Percentiles rank a stretch among this genome's conserved stretches.
phyloP scores from a whole-genome alignment of 441 rosid species.

The Populus hybrid region DNA sequence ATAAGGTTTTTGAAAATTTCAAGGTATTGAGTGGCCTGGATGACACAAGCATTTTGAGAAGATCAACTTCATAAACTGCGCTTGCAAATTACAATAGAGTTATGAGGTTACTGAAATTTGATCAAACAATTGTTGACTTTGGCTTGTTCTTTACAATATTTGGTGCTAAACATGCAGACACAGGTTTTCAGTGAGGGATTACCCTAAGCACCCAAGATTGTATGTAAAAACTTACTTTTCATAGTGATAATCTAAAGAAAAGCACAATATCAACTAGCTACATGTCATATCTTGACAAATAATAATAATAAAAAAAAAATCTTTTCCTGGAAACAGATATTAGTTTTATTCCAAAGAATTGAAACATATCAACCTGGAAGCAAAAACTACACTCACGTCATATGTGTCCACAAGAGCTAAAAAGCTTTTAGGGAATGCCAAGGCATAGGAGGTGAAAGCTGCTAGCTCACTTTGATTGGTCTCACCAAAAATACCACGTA shows the following conservation, averaged over 20 bases:
- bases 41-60: background rate
- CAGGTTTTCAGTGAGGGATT: background rate
- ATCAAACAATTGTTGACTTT: background rate
- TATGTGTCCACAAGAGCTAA: constrained; percentile 93
- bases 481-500: constrained; percentile 60
- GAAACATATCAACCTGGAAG: constrained; percentile 5
- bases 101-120: background rate
- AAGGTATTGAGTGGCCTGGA: background rate
- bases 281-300: background rate
- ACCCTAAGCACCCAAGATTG: background rate
- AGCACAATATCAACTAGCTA: background rate
- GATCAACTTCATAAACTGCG: background rate
- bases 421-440: constrained; percentile 80
- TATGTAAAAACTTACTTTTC: background rate
- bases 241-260: background rate
- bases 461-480: constrained; percentile 94
- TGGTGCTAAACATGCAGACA: background rate
- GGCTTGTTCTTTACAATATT: background rate
- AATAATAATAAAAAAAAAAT: background rate
- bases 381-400: constrained; percentile 56
- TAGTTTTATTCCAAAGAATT: background rate
- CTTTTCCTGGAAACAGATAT: constrained; percentile 5
- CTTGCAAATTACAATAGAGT: background rate
- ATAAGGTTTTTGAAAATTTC: background rate
- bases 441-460: constrained; percentile 84